Evolutionary conservation across 768 basidiomycete species (phyloP).

Genomic region (Lanmaoa pseudosensibilis): DNA sequence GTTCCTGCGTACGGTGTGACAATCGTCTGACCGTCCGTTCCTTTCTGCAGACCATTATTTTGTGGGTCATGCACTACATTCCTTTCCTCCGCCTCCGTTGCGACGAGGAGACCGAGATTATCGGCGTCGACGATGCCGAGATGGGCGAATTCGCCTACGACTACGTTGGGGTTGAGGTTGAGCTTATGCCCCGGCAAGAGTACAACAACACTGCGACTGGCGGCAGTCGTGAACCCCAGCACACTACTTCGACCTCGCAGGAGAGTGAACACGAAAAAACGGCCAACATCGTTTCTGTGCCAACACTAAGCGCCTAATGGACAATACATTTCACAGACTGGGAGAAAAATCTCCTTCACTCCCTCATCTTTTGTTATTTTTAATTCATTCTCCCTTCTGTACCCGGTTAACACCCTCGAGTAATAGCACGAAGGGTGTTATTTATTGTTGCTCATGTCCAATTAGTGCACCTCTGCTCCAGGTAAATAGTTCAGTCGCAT

Average conservation of each 20-base stretch:
- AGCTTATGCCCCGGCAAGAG: conserved; percentile 37
- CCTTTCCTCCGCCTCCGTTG: conserved; percentile 76
- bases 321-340: neutral
- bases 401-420: neutral
- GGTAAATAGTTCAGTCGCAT: neutral
- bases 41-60: conserved; percentile 61
- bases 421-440: neutral
- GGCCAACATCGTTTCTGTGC: neutral
- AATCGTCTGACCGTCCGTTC: neutral
- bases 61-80: conserved; percentile 86
- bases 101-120: conserved; percentile 62
- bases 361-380: neutral
- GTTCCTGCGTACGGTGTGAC: neutral
- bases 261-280: conserved; percentile 32
- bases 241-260: conserved; percentile 25
- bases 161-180: conserved; percentile 73
- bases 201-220: conserved; percentile 28
- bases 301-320: neutral
- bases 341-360: too few species aligned
- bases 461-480: neutral
- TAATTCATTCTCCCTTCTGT: too few species aligned
- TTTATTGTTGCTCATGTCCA: neutral
- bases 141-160: conserved; percentile 91
- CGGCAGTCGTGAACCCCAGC: conserved; percentile 39
- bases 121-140: conserved; percentile 89